Evolutionary conservation across 2,329 filamentous ascomycete genomes (phyloP).

Genomic region (Sporothrix globosa): DNA sequence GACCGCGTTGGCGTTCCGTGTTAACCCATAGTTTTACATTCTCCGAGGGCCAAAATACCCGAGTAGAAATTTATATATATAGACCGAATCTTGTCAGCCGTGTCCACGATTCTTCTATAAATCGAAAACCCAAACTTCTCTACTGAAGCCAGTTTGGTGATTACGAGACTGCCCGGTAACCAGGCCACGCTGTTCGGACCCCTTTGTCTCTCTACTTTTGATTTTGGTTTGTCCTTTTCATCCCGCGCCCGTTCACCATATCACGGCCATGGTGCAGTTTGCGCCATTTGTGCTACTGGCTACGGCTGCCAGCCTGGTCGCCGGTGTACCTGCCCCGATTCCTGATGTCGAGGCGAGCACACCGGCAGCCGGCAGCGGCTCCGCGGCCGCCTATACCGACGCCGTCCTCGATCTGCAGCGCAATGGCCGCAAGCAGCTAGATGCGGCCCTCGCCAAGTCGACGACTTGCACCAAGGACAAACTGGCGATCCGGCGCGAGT

Average conservation of each 20-base stretch:
- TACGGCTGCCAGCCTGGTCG: conserved; percentile 9
- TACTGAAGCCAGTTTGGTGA: not conserved
- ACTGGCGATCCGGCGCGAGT: conserved; percentile 41
- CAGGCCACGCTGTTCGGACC: not conserved
- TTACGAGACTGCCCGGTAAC: not conserved
- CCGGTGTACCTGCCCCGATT: not conserved
- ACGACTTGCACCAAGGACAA: conserved; percentile 43
- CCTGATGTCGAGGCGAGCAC: not conserved
- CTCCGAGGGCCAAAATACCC: not conserved
- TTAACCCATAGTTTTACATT: not conserved
- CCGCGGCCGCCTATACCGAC: conserved; percentile 33
- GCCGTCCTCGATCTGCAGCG: conserved; percentile 41
- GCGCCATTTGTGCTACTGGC: conserved; percentile 24
- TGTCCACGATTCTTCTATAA: not conserved
- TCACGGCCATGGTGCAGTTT: conserved; percentile 22
- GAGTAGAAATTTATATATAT: not conserved
- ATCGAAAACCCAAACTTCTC: not conserved
- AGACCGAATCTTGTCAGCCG: not conserved
- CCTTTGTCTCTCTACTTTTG: not conserved
- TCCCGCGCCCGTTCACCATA: not conserved
- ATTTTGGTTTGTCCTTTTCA: not conserved
- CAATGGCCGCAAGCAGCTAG: conserved; percentile 39
- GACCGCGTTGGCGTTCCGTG: conserved; percentile 10
- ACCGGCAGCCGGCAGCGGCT: not conserved
- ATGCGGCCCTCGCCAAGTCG: conserved; percentile 41